phyloP scores from a whole-genome alignment of 805 yeast genomes.

The Candida tibetensis region DNA sequence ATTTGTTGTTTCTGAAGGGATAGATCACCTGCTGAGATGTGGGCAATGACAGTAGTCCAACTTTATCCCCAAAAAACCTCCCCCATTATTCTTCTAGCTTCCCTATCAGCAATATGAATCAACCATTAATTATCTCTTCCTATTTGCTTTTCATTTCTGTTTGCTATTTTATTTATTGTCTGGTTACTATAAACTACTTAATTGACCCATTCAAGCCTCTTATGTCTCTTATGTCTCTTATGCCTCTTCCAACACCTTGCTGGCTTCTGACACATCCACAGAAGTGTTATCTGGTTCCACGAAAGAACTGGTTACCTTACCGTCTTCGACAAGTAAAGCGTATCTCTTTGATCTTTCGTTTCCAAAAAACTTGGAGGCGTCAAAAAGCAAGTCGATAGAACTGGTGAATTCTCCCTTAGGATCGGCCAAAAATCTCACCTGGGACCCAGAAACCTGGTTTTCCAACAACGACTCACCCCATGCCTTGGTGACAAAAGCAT shows the following conservation, averaged over 20 bases:
- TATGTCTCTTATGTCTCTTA: constrained; percentile 8
- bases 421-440: constrained; percentile 69
- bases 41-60: too few relatives aligned
- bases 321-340: constrained; percentile 73
- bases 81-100: too few relatives aligned
- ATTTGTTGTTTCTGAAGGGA: too few relatives aligned
- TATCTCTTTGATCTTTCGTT: constrained; percentile 71
- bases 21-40: too few relatives aligned
- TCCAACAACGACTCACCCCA: constrained; percentile 55
- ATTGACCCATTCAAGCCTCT: background rate
- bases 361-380: constrained; percentile 76
- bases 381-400: constrained; percentile 65
- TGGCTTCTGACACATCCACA: constrained; percentile 52
- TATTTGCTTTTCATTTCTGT: background rate
- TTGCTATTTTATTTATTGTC: background rate
- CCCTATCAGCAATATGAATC: too few relatives aligned
- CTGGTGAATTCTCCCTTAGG: constrained; percentile 71
- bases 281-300: constrained; percentile 82
- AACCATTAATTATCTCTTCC: too few relatives aligned
- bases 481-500: constrained; percentile 79
- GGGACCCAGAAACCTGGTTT: constrained; percentile 19
- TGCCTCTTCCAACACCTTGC: constrained; percentile 37
- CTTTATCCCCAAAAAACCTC: too few relatives aligned
- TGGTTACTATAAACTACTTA: background rate
- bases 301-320: constrained; percentile 61